These are phyloP conservation scores for Fusarium stilboides DNA, from an alignment of 2,329 filamentous ascomycete genomes.

Conservation along the genomic window DNA sequence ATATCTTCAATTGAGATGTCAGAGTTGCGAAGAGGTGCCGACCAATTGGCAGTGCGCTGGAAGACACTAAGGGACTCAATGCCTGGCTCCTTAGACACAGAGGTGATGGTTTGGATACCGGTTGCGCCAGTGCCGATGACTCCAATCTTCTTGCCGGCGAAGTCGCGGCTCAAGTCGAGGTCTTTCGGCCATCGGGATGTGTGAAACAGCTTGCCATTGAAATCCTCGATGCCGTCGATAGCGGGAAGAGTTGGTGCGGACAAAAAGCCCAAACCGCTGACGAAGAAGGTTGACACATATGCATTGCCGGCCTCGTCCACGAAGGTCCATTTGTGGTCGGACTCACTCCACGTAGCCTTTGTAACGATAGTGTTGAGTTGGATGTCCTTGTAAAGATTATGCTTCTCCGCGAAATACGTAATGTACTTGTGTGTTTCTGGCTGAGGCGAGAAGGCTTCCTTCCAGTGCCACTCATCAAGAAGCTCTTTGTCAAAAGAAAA, in stretches of 20 bases:
- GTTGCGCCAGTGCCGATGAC: constrained; percentile 40
- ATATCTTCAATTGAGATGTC: constrained; percentile 34
- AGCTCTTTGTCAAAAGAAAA: constrained; percentile 41
- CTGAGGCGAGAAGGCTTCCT: constrained; percentile 58
- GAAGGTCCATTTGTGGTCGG: constrained; percentile 17
- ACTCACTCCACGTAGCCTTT: constrained; percentile 17
- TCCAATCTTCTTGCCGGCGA: constrained; percentile 30
- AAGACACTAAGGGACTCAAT: constrained; percentile 55
- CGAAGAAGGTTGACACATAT: constrained; percentile 25
- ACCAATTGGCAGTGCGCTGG: constrained; percentile 50
- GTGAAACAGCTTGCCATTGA: constrained; percentile 27
- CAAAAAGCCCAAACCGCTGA: constrained; percentile 35
- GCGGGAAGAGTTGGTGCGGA: constrained; percentile 34
- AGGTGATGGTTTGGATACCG: constrained; percentile 38
- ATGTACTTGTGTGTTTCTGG: constrained; percentile 61
- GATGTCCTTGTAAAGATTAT: constrained; percentile 58
- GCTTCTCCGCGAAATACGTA: constrained; percentile 58
- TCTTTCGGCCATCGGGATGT: constrained; percentile 39
- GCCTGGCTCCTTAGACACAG: constrained; percentile 41
- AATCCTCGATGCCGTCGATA: constrained; percentile 28
- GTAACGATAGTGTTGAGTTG: constrained; percentile 28
- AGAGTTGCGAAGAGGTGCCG: constrained; percentile 42
- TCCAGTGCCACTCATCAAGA: constrained; percentile 42
- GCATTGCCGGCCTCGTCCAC: background rate
- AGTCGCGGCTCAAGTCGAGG: constrained; percentile 1